Evolutionary conservation across 2,329 filamentous ascomycete genomes (phyloP).

Genomic region (Lasiodiplodia sp.): DNA sequence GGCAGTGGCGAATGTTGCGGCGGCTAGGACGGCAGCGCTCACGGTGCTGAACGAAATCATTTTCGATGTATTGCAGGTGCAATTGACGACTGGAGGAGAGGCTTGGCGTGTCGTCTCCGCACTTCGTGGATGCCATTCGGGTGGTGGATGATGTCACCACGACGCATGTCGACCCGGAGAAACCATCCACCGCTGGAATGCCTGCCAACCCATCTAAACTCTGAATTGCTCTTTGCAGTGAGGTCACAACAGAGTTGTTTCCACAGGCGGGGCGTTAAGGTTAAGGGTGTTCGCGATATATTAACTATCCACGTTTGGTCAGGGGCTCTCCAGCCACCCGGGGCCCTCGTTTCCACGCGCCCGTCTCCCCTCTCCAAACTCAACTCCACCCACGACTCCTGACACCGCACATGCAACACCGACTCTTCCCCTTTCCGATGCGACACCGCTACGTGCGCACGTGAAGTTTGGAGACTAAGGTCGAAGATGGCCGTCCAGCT

Average conservation of each 20-base stretch:
- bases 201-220: neutral
- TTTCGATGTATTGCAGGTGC: neutral
- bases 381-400: neutral
- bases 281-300: neutral
- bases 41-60: slow-evolving; percentile 16
- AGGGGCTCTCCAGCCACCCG: neutral
- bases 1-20: slow-evolving; percentile 12
- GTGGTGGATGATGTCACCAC: slow-evolving; percentile 20
- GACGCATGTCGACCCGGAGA: neutral
- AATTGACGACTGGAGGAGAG: neutral
- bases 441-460: neutral
- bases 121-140: slow-evolving; percentile 4
- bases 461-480: neutral
- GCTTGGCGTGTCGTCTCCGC: slow-evolving; percentile 21
- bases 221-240: neutral
- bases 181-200: neutral
- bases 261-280: neutral
- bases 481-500: neutral
- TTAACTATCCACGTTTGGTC: neutral
- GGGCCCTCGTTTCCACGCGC: neutral
- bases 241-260: neutral
- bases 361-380: neutral
- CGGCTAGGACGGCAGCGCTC: slow-evolving; percentile 4
- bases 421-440: neutral
- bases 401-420: neutral